Conservation (phyloP, 441 rosid species). For the Corymbia citriodora region DNA sequence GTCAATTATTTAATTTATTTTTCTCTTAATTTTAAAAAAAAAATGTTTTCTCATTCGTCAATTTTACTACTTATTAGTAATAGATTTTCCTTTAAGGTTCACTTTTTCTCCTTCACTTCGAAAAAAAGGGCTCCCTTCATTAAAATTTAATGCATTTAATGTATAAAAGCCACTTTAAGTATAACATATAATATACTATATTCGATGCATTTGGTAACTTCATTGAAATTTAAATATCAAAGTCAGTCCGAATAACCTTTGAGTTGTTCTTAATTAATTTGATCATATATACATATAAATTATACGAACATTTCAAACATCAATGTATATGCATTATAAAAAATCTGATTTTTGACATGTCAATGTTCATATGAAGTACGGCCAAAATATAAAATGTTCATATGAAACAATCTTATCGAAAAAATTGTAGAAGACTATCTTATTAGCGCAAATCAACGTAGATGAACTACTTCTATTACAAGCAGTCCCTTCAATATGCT, state of each 20-base stretch:
- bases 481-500: background rate
- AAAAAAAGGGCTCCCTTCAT: background rate
- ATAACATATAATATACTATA: too few relatives aligned
- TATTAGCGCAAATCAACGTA: accelerated
- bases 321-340: too few relatives aligned
- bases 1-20: background rate
- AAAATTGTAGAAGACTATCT: background rate
- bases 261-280: background rate
- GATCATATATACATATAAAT: background rate
- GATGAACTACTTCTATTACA: background rate
- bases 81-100: background rate
- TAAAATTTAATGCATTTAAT: background rate
- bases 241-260: accelerated
- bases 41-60: accelerated
- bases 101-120: accelerated
- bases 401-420: background rate
- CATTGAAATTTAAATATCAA: accelerated
- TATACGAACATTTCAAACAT: accelerated
- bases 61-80: accelerated
- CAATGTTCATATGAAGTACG: background rate
- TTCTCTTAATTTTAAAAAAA: background rate
- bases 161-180: background rate
- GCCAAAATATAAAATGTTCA: too few relatives aligned
- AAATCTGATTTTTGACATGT: background rate
- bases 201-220: background rate